These are phyloP conservation scores for Kwoniella sp. DNA, from an alignment of 768 basidiomycete genomes.

Conservation along the genomic window DNA sequence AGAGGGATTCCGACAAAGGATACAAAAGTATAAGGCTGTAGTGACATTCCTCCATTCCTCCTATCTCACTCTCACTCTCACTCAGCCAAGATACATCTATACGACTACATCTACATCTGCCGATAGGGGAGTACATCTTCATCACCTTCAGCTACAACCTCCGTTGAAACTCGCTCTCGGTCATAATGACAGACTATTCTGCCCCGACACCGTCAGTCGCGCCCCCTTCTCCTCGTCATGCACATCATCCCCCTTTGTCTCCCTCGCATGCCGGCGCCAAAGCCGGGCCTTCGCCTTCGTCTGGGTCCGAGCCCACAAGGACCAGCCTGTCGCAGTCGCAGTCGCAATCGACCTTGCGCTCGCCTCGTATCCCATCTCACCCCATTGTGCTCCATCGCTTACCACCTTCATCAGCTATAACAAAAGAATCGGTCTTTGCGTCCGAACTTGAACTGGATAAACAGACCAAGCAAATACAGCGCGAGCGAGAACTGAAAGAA, in stretches of 20 bases:
- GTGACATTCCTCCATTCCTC: too few relatives aligned
- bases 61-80: too few relatives aligned
- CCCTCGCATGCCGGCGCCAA: background rate
- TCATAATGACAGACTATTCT: conserved; percentile 2
- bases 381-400: conserved; percentile 47
- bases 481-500: conserved; percentile 47
- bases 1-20: too few relatives aligned
- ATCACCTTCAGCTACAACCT: too few relatives aligned
- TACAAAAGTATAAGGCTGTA: too few relatives aligned
- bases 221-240: background rate
- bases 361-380: conserved; percentile 32
- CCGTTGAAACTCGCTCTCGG: too few relatives aligned
- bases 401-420: conserved; percentile 32
- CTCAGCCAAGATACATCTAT: too few relatives aligned
- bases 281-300: background rate
- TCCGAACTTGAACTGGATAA: conserved; percentile 48
- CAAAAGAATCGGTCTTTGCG: conserved; percentile 32
- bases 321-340: too few relatives aligned
- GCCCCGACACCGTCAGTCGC: conserved; percentile 6
- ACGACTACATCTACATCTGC: too few relatives aligned
- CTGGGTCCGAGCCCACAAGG: background rate
- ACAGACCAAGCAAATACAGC: conserved; percentile 36
- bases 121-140: too few relatives aligned
- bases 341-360: background rate
- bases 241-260: too few relatives aligned